Evolutionary conservation across 352 stramenopile genomes (phyloP).

Genomic region (Globisporangium spiculum): DNA sequence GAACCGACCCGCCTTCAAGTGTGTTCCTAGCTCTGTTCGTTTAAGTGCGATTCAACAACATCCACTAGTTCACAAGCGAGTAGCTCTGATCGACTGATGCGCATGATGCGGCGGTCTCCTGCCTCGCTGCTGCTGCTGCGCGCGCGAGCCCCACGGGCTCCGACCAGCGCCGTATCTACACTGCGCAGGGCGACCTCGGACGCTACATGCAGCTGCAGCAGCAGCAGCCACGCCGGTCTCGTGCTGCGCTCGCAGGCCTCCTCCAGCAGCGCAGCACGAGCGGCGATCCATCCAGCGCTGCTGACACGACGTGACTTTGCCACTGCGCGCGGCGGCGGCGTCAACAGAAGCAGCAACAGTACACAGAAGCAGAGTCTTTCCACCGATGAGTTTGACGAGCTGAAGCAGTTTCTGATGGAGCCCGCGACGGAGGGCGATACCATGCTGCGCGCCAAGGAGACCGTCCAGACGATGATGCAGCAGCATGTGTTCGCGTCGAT

Average conservation of each 20-base stretch:
- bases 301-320: constrained; percentile 3
- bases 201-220: background rate
- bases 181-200: background rate
- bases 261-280: background rate
- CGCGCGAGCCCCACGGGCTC: background rate
- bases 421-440: constrained; percentile 32
- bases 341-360: background rate
- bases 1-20: background rate
- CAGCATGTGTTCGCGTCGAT: constrained; percentile 63
- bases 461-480: constrained; percentile 50
- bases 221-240: background rate
- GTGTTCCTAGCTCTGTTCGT: background rate
- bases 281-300: background rate
- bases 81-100: background rate
- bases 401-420: constrained; percentile 61
- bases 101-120: constrained; percentile 2
- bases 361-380: constrained; percentile 11
- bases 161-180: background rate
- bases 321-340: background rate
- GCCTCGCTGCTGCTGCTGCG: background rate
- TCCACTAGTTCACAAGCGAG: background rate
- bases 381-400: constrained; percentile 47
- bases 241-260: background rate
- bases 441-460: constrained; percentile 33
- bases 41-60: background rate